phyloP scores from a whole-genome alignment of 1,139 yeast species.

The Geotrichum histeridarum region DNA sequence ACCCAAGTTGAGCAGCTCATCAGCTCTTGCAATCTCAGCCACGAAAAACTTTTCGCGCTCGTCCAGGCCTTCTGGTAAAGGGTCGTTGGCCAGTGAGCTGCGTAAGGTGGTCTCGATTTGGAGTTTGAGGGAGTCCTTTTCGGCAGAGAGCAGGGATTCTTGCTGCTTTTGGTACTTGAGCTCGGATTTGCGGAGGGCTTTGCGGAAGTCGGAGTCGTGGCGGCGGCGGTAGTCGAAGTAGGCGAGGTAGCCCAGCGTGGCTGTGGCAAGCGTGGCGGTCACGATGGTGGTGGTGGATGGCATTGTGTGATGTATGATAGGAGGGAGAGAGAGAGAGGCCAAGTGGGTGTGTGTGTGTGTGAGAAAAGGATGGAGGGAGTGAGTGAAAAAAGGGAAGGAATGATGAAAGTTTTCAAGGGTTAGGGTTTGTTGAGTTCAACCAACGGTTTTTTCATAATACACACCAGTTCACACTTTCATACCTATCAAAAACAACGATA shows the following conservation, averaged over 20 bases:
- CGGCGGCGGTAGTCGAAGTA: slow-evolving; percentile 93
- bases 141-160: slow-evolving; percentile 53
- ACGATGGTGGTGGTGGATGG: slow-evolving; percentile 34
- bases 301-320: no score
- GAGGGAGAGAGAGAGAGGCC: background rate
- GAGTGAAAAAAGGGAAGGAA: background rate
- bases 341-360: background rate
- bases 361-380: background rate
- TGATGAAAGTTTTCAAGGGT: background rate
- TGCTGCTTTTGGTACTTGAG: slow-evolving; percentile 52
- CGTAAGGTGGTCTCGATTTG: slow-evolving; percentile 58
- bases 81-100: slow-evolving; percentile 61
- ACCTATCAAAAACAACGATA: no score
- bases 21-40: slow-evolving; percentile 80
- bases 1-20: slow-evolving; percentile 38
- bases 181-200: slow-evolving; percentile 58
- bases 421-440: no score
- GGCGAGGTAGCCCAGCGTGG: slow-evolving; percentile 64
- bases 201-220: slow-evolving; percentile 74
- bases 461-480: no score
- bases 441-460: no score
- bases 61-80: slow-evolving; percentile 66
- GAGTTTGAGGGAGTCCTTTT: slow-evolving; percentile 53
- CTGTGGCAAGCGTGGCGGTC: slow-evolving; percentile 33
- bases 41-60: slow-evolving; percentile 76